These are phyloP conservation scores for Andrographis paniculata DNA, from an alignment of 305 asterid species.

Conservation along the genomic window DNA sequence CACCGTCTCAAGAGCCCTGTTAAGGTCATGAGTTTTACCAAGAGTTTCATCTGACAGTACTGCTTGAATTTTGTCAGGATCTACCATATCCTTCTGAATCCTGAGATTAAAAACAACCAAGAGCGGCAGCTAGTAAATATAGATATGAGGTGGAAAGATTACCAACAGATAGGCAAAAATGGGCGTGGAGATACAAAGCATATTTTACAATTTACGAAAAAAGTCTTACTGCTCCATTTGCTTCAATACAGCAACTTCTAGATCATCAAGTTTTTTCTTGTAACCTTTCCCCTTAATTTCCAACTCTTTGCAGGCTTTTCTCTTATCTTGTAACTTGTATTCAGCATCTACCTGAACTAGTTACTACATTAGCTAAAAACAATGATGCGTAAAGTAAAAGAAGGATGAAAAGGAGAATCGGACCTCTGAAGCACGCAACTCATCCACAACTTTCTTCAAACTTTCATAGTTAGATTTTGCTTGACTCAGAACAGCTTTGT, in stretches of 20 bases:
- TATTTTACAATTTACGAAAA: conserved; percentile 3
- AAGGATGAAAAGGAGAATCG: conserved; percentile 1
- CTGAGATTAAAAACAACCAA: conserved; percentile 27
- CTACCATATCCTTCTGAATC: conserved; percentile 88
- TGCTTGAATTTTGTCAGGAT: conserved; percentile 72
- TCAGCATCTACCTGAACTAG: conserved; percentile 81
- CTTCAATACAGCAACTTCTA: conserved; percentile 53
- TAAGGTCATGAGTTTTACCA: conserved; percentile 48
- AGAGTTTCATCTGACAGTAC: conserved; percentile 56
- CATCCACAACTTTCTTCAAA: conserved; percentile 79
- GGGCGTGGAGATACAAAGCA: not conserved
- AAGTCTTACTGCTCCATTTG: conserved; percentile 87
- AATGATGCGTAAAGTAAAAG: conserved; percentile 12
- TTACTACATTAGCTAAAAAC: conserved; percentile 10
- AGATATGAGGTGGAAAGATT: too few relatives aligned
- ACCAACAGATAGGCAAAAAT: too few relatives aligned
- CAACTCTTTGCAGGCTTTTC: conserved; percentile 61
- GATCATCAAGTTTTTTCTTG: conserved; percentile 73
- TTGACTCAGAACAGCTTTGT: conserved; percentile 51
- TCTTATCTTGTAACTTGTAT: conserved; percentile 87
- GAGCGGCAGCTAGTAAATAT: conserved; percentile 1
- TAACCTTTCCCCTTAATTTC: conserved; percentile 73
- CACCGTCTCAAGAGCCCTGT: conserved; percentile 75
- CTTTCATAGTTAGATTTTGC: conserved; percentile 77
- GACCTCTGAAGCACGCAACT: conserved; percentile 85